Percentiles rank a stretch among this genome's conserved stretches.
phyloP scores from a whole-genome alignment of 306 rosid species.

The Adenanthera pavonina region DNA sequence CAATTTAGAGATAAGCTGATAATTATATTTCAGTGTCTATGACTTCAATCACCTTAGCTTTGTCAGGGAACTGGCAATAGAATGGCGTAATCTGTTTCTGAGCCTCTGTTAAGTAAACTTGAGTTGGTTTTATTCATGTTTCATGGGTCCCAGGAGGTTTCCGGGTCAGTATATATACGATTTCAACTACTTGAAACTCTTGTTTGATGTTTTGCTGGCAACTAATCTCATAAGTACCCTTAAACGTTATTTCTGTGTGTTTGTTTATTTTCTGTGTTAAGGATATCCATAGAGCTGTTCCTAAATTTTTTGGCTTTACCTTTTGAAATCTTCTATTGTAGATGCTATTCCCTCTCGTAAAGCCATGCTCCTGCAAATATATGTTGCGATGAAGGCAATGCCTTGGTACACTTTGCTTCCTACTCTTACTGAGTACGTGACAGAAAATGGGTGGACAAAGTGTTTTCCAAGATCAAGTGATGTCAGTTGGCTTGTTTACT shows the following conservation, averaged over 20 bases:
- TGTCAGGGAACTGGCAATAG: background rate
- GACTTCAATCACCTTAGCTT: background rate
- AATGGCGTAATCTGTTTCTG: slow-evolving; percentile 15
- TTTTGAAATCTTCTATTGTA: slow-evolving; percentile 48
- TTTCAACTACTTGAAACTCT: background rate
- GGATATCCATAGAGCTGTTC: background rate
- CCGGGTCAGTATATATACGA: background rate
- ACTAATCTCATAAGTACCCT: slow-evolving; percentile 4
- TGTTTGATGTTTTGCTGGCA: background rate
- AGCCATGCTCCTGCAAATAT: slow-evolving; percentile 86
- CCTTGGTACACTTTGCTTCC: slow-evolving; percentile 88
- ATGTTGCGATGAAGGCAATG: slow-evolving; percentile 87
- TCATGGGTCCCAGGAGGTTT: slow-evolving; percentile 24
- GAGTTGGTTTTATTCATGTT: slow-evolving; percentile 11
- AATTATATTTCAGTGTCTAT: background rate
- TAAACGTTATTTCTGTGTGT: slow-evolving; percentile 10
- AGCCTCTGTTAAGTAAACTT: background rate
- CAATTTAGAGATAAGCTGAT: slow-evolving; percentile 1
- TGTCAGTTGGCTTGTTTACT: slow-evolving; percentile 64
- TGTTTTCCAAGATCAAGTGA: slow-evolving; percentile 70
- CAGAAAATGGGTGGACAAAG: slow-evolving; percentile 82
- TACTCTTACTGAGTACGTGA: slow-evolving; percentile 70
- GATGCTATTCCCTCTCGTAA: slow-evolving; percentile 80
- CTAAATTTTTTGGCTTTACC: slow-evolving; percentile 29
- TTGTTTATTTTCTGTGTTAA: slow-evolving; percentile 23